Percentiles rank a stretch among this genome's conserved stretches.
Conservation (phyloP, 129 eudicot genomes). For the Chrysanthemum makinoi region DNA sequence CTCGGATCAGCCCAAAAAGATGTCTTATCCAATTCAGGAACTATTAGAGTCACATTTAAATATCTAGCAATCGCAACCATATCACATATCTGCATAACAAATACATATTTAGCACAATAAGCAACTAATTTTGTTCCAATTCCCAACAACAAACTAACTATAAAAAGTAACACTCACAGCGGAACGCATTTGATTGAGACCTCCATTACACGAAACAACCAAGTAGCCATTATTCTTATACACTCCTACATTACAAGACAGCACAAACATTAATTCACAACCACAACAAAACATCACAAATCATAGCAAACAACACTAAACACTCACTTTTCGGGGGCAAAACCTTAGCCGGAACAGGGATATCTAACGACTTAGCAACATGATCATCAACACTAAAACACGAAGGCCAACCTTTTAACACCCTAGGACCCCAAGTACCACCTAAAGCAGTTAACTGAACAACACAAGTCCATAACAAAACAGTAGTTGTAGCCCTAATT, state of each 20-base stretch:
- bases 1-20: conserved; percentile 99
- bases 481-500: conserved; percentile 68
- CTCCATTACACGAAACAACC: conserved; percentile 97
- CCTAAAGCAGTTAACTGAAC: conserved; percentile 82
- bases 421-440: conserved; percentile 85
- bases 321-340: conserved; percentile 93
- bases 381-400: conserved; percentile 61
- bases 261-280: neutral
- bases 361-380: conserved; percentile 36
- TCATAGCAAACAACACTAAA: neutral
- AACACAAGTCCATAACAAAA: conserved; percentile 87
- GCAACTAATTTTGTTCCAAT: neutral
- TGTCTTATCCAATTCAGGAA: conserved; percentile 94
- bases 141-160: too few relatives aligned
- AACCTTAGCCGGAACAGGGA: conserved; percentile 47
- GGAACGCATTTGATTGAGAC: conserved; percentile 98
- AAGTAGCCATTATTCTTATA: conserved; percentile 96
- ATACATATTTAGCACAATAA: neutral
- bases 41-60: conserved; percentile 86
- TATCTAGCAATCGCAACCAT: conserved; percentile 98
- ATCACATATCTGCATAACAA: conserved; percentile 76
- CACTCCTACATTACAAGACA: conserved; percentile 56
- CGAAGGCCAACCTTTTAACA: conserved; percentile 91
- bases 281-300: neutral
- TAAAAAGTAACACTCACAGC: conserved; percentile 56